Conservation (phyloP, 768 basidiomycete species). For the Lactifluus hygrophoroides region DNA sequence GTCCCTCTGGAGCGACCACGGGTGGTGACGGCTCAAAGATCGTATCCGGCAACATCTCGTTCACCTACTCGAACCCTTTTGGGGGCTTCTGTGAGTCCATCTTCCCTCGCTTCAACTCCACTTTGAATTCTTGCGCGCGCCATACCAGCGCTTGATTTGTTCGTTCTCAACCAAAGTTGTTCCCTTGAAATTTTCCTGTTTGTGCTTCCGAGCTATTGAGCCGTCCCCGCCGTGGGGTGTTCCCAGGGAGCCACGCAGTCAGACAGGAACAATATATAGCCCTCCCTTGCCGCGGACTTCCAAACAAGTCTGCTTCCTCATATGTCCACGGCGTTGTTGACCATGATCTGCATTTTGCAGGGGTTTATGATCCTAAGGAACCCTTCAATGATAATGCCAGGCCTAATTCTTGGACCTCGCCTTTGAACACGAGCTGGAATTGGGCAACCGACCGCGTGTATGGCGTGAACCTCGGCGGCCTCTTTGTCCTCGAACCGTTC, state of each 20-base stretch:
- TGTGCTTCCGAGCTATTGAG: background rate
- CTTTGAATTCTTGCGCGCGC: background rate
- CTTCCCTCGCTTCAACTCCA: background rate
- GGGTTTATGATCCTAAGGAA: slow-evolving; percentile 60
- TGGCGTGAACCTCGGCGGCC: slow-evolving; percentile 71
- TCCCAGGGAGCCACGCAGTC: background rate
- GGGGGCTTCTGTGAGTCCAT: slow-evolving; percentile 35
- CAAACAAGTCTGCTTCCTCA: background rate
- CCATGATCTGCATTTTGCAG: slow-evolving; percentile 27
- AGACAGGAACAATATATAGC: background rate
- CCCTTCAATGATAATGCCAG: slow-evolving; percentile 72
- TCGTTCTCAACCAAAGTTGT: background rate
- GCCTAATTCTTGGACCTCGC: slow-evolving; percentile 74
- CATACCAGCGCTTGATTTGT: background rate
- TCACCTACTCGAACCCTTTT: slow-evolving; percentile 39
- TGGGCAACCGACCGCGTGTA: slow-evolving; percentile 54
- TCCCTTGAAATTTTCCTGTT: background rate
- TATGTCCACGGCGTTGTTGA: background rate
- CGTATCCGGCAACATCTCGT: slow-evolving; percentile 34
- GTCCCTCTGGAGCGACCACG: background rate
- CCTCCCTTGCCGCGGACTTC: background rate
- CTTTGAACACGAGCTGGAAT: slow-evolving; percentile 70
- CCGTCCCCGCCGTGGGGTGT: background rate
- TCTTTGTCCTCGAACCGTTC: slow-evolving; percentile 76
- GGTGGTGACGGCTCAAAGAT: slow-evolving; percentile 24